phyloP scores from a whole-genome alignment of 2,329 filamentous ascomycete species.

The Penicillium hesseltinei region DNA sequence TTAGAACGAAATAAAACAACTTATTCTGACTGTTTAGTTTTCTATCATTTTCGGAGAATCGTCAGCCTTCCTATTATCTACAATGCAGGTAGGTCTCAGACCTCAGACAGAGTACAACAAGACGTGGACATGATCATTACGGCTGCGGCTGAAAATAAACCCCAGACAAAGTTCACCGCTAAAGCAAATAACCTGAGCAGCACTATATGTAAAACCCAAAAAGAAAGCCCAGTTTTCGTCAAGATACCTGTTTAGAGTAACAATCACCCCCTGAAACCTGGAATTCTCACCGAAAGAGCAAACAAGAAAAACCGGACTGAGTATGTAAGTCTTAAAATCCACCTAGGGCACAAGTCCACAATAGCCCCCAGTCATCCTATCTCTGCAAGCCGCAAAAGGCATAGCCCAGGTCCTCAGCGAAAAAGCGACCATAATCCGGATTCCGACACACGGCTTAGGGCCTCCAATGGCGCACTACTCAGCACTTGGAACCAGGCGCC shows the following conservation, averaged over 20 bases:
- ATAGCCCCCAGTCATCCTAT: neutral
- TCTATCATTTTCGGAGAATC: neutral
- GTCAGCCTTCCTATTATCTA: neutral
- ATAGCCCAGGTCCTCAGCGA: neutral
- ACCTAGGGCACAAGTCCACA: neutral
- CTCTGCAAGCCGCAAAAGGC: neutral
- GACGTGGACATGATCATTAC: neutral
- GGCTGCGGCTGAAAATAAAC: conserved; percentile 17
- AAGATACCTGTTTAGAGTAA: conserved; percentile 1
- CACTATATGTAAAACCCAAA: neutral
- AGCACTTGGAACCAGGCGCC: neutral
- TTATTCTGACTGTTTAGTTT: neutral
- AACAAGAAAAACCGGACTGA: neutral
- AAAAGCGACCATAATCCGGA: neutral
- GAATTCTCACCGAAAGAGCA: neutral
- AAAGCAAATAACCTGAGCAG: neutral
- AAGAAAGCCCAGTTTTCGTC: conserved; percentile 5
- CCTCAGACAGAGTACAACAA: neutral
- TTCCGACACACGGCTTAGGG: neutral
- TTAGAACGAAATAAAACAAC: neutral
- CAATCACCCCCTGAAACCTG: neutral
- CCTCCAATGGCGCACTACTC: neutral
- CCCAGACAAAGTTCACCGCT: neutral
- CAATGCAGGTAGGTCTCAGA: neutral
- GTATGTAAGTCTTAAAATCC: neutral